Percentiles rank a stretch among this genome's conserved stretches.
Conservation (phyloP, 129 eudicot species). For the Heracleum sosnowskyi region DNA sequence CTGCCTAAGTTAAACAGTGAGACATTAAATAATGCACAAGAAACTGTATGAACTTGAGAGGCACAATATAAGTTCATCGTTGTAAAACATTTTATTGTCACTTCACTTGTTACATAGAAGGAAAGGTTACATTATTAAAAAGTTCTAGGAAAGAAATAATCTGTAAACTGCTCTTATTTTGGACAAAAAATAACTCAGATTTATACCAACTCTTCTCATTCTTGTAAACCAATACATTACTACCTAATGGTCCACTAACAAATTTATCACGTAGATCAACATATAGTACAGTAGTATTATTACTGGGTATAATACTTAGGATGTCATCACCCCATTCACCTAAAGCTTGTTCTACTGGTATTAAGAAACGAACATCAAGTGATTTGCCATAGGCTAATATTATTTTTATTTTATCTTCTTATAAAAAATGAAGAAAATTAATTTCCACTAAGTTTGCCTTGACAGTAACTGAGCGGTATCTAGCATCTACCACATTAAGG, state of each 20-base stretch:
- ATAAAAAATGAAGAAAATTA: too few relatives aligned
- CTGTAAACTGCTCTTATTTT: not conserved
- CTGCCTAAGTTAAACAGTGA: not conserved
- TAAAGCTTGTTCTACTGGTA: not conserved
- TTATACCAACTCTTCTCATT: not conserved
- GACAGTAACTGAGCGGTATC: not conserved
- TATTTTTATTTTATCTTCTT: too few relatives aligned
- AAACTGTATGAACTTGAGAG: not conserved
- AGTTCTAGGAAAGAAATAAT: not conserved
- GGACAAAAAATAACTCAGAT: not conserved
- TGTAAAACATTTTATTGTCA: not conserved
- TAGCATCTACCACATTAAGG: not conserved
- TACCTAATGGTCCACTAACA: not conserved
- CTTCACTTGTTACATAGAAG: not conserved
- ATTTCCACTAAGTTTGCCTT: too few relatives aligned
- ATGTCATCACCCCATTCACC: not conserved
- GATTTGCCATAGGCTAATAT: not conserved
- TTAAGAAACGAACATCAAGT: not conserved
- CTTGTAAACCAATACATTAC: not conserved
- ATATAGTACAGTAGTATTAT: not conserved
- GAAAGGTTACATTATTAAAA: too few relatives aligned
- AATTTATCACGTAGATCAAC: not conserved
- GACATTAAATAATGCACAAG: not conserved
- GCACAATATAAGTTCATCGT: not conserved
- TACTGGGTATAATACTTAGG: not conserved